A percentile compares a stretch with the other conserved stretches of the same genome.
Evolutionary conservation across 306 rosid species (phyloP).

Genomic region (Ochetophila trinervis): DNA sequence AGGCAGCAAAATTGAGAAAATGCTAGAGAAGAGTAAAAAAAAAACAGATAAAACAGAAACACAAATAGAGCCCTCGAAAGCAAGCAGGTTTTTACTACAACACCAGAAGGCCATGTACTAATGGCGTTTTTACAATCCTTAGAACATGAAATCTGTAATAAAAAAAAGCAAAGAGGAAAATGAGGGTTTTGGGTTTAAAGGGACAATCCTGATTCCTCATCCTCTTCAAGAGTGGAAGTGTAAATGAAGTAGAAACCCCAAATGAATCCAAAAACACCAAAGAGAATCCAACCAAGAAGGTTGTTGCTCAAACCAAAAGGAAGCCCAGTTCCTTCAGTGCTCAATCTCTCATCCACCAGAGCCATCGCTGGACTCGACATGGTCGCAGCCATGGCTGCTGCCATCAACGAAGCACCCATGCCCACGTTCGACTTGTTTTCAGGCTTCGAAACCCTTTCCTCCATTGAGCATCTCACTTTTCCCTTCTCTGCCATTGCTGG

Average conservation of each 20-base stretch:
- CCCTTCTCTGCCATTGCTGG: slow-evolving; percentile 66
- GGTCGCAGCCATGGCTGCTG: slow-evolving; percentile 55
- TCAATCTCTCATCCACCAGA: slow-evolving; percentile 85
- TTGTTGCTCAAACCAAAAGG: slow-evolving; percentile 97
- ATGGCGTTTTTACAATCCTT: slow-evolving; percentile 35
- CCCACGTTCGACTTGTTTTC: slow-evolving; percentile 45
- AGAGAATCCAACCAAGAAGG: slow-evolving; percentile 77
- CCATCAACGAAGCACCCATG: slow-evolving; percentile 60
- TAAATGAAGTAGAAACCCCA: slow-evolving; percentile 63
- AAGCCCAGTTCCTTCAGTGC: slow-evolving; percentile 97
- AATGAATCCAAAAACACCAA: slow-evolving; percentile 68
- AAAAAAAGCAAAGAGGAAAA: neutral
- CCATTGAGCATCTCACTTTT: slow-evolving; percentile 69
- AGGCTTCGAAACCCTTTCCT: slow-evolving; percentile 35
- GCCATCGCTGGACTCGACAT: slow-evolving; percentile 87
- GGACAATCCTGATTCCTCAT: slow-evolving; percentile 91
- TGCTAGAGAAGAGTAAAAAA: too few species aligned
- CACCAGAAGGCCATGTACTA: slow-evolving; percentile 16
- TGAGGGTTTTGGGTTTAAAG: slow-evolving; percentile 33
- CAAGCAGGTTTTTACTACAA: slow-evolving; percentile 30
- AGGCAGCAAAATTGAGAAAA: too few species aligned
- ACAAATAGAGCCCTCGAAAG: slow-evolving; percentile 14
- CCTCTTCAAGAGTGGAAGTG: slow-evolving; percentile 74
- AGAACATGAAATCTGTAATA: neutral
- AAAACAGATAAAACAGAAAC: slow-evolving; percentile 12